Conservation (phyloP, 352 stramenopile genomes). For the Pythium rishiriense region DNA sequence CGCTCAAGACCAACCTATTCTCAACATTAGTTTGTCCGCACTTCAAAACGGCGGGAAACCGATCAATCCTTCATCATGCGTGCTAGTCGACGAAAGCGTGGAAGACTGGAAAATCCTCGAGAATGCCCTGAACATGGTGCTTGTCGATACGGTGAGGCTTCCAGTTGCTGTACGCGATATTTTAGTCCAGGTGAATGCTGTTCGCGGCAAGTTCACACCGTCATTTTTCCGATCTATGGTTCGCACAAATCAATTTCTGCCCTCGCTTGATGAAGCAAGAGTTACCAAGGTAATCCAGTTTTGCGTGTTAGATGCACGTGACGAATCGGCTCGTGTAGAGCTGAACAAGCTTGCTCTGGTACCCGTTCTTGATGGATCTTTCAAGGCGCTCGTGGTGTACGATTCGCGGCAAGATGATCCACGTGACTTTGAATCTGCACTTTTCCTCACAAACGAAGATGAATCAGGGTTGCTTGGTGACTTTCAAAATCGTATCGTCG, state of each 20-base stretch:
- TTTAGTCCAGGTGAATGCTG: constrained; percentile 6
- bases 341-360: constrained; percentile 19
- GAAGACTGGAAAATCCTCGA: constrained; percentile 21
- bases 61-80: constrained; percentile 14
- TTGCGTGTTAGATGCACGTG: constrained; percentile 16
- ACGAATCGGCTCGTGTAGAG: constrained; percentile 9
- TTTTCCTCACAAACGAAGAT: constrained; percentile 19
- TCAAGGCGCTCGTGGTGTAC: constrained; percentile 11
- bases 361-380: constrained; percentile 15
- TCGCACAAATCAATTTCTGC: constrained; percentile 13
- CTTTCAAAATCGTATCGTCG: constrained; percentile 13
- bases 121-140: constrained; percentile 21
- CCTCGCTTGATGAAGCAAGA: constrained; percentile 10
- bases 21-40: constrained; percentile 37
- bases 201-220: constrained; percentile 22
- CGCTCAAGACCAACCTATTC: constrained; percentile 49
- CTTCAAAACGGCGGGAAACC: constrained; percentile 8
- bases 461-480: constrained; percentile 12
- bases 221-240: constrained; percentile 25
- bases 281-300: constrained; percentile 21
- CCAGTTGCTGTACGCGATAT: constrained; percentile 16
- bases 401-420: neutral
- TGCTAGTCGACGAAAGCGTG: constrained; percentile 25
- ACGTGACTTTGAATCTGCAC: neutral
- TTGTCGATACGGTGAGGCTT: constrained; percentile 20